Conservation (phyloP, 805 yeast species). For the Kodamaea sagamina region DNA sequence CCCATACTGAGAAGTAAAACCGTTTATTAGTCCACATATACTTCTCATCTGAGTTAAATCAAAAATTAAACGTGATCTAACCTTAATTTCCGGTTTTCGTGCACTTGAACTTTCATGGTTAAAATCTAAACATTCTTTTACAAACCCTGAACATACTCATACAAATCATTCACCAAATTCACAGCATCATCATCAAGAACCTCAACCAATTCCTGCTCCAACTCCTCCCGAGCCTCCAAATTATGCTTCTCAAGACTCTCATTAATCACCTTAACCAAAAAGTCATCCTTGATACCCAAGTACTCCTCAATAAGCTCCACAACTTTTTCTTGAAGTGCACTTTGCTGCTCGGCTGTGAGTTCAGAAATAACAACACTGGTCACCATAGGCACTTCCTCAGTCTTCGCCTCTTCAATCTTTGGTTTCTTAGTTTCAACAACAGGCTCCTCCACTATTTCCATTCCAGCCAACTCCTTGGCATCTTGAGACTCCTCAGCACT, state of each 20-base stretch:
- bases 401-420: conserved; percentile 3
- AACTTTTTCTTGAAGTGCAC: conserved; percentile 35
- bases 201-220: conserved; percentile 50
- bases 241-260: conserved; percentile 35
- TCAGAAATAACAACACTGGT: neutral
- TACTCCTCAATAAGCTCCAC: conserved; percentile 50
- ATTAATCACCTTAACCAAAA: conserved; percentile 46
- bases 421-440: conserved; percentile 4
- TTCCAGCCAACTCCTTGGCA: conserved; percentile 29
- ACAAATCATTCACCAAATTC: conserved; percentile 43
- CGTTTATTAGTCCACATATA: no score
- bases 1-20: no score
- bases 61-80: no score
- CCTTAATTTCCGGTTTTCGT: no score
- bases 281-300: conserved; percentile 55
- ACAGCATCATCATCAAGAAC: conserved; percentile 52
- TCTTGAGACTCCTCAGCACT: conserved; percentile 48
- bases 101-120: no score
- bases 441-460: conserved; percentile 11
- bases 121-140: neutral
- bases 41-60: no score
- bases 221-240: conserved; percentile 32
- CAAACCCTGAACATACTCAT: conserved; percentile 23
- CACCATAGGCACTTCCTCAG: conserved; percentile 3
- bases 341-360: conserved; percentile 18